A percentile compares a stretch with the other conserved stretches of the same genome.
Conservation (phyloP, 345 rosid species). For the Brassica carinata region DNA sequence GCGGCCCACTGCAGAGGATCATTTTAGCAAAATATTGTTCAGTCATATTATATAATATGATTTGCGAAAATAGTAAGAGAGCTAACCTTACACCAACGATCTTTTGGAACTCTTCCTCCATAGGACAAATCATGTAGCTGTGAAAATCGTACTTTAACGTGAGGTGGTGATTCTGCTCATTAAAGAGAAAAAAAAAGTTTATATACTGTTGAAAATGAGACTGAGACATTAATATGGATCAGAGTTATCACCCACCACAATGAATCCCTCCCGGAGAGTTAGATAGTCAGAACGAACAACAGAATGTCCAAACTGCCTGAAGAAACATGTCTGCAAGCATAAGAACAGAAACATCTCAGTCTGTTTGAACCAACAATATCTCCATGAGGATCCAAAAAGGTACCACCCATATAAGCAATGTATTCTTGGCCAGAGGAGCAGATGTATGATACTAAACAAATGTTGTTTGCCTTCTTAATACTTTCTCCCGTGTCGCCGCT, state of each 20-base stretch:
- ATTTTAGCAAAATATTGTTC: constrained; percentile 13
- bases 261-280: constrained; percentile 84
- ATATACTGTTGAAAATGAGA: no score
- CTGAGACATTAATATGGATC: constrained; percentile 19
- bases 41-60: background rate
- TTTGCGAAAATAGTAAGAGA: background rate
- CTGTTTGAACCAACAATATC: background rate
- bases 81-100: constrained; percentile 93
- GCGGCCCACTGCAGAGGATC: constrained; percentile 66
- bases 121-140: constrained; percentile 93
- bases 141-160: constrained; percentile 74
- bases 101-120: constrained; percentile 95
- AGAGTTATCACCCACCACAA: constrained; percentile 52
- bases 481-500: constrained; percentile 55
- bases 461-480: constrained; percentile 71
- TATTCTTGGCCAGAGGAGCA: constrained; percentile 57
- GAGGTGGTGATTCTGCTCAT: constrained; percentile 85
- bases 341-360: constrained; percentile 1
- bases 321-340: constrained; percentile 78
- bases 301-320: constrained; percentile 80
- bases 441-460: constrained; percentile 70
- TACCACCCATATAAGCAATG: constrained; percentile 84
- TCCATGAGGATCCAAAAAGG: no score
- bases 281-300: constrained; percentile 88
- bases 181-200: constrained; percentile 12